These are phyloP conservation scores for Pochonia chlamydosporia DNA, from an alignment of 2,329 filamentous ascomycete genomes.

Conservation along the genomic window DNA sequence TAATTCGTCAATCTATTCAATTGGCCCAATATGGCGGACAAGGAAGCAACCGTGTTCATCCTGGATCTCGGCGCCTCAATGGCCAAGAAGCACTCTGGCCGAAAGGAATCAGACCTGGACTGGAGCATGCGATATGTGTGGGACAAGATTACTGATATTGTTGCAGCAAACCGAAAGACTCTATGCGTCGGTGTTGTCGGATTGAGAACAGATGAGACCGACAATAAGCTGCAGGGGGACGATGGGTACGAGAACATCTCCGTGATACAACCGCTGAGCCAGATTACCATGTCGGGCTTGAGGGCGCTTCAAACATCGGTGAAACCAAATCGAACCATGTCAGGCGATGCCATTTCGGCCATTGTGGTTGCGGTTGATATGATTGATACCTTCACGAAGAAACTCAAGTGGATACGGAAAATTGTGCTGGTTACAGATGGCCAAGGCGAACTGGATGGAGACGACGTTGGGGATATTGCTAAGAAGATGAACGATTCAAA, in stretches of 20 bases:
- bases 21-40: conserved; percentile 65
- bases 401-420: conserved; percentile 72
- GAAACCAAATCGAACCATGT: conserved; percentile 58
- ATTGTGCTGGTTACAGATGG: conserved; percentile 87
- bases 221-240: conserved; percentile 61
- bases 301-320: conserved; percentile 58
- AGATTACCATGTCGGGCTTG: conserved; percentile 62
- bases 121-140: conserved; percentile 90
- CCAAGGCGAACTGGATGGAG: conserved; percentile 63
- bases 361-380: conserved; percentile 81
- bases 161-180: conserved; percentile 60
- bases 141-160: conserved; percentile 75
- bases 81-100: conserved; percentile 64
- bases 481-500: conserved; percentile 67
- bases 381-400: conserved; percentile 74
- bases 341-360: conserved; percentile 82
- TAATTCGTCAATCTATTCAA: background rate
- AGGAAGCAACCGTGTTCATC: conserved; percentile 90
- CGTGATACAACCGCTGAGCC: conserved; percentile 63
- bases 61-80: conserved; percentile 86
- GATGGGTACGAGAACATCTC: conserved; percentile 77
- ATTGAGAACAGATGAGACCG: conserved; percentile 71
- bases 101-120: conserved; percentile 74
- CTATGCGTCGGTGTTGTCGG: conserved; percentile 75
- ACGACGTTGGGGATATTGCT: conserved; percentile 64